These are phyloP conservation scores for Alternaria alternata DNA, from an alignment of 2,329 filamentous ascomycete genomes.

Conservation along the genomic window DNA sequence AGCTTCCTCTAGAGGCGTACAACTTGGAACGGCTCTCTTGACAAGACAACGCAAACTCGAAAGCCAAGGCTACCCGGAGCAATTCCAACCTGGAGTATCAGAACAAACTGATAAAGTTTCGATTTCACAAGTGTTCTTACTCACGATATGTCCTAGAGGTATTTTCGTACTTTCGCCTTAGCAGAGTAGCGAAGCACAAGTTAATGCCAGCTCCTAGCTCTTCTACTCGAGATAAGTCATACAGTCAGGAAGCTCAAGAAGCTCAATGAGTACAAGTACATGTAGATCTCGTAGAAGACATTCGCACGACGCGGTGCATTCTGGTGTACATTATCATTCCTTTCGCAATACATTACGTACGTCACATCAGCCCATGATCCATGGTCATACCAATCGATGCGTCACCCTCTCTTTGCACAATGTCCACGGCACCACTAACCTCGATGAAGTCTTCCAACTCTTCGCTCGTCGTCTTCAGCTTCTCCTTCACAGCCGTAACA, in stretches of 20 bases:
- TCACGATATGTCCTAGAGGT: not conserved
- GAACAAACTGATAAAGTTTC: not conserved
- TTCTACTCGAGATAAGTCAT: not conserved
- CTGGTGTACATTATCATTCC: no score
- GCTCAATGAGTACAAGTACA: rapidly evolving
- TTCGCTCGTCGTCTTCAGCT: slow-evolving; percentile 93
- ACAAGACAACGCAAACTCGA: no score
- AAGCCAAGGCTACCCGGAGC: no score
- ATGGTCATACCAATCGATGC: slow-evolving; percentile 12
- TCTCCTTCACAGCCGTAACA: slow-evolving; percentile 88
- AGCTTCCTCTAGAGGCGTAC: no score
- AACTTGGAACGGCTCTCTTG: no score
- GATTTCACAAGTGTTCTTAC: not conserved
- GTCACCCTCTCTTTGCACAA: slow-evolving; percentile 52
- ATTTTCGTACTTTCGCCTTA: not conserved
- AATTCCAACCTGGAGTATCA: not conserved
- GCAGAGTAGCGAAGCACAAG: not conserved
- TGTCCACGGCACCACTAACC: slow-evolving; percentile 84
- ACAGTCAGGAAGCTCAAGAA: no score
- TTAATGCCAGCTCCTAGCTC: not conserved
- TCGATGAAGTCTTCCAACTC: slow-evolving; percentile 97
- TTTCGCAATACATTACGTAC: no score
- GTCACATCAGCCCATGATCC: slow-evolving; percentile 19
- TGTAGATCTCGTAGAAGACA: no score
- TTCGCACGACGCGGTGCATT: no score